Conservation (phyloP, 495 filamentous ascomycete genomes). For the Alectoria sarmentosa region DNA sequence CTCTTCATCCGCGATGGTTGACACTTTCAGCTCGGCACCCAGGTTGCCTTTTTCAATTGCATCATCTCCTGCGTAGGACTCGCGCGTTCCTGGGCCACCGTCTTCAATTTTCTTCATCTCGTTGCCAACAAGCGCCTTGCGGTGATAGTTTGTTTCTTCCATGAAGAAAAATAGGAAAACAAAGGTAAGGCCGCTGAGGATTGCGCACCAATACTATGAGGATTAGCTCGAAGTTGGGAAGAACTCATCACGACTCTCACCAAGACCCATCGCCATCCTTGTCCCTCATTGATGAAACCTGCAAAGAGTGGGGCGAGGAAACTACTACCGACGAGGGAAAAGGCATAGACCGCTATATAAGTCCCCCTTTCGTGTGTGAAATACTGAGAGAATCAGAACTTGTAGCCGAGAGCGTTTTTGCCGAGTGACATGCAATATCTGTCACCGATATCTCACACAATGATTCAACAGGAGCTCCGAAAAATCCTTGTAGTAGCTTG, state of each 20-base stretch:
- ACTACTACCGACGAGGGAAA: slow-evolving; percentile 55
- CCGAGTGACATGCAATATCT: slow-evolving; percentile 41
- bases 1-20: slow-evolving; percentile 14
- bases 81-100: neutral
- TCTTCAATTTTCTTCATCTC: neutral
- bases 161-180: slow-evolving; percentile 61
- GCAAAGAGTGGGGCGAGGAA: slow-evolving; percentile 59
- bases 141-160: slow-evolving; percentile 62
- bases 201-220: slow-evolving; percentile 50
- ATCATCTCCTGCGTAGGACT: neutral
- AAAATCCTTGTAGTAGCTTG: slow-evolving; percentile 55
- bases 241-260: slow-evolving; percentile 3
- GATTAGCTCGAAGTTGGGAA: neutral
- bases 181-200: slow-evolving; percentile 48
- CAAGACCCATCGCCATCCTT: slow-evolving; percentile 57
- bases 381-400: slow-evolving; percentile 32
- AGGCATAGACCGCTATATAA: slow-evolving; percentile 59
- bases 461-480: slow-evolving; percentile 58
- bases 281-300: slow-evolving; percentile 59
- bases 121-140: slow-evolving; percentile 17
- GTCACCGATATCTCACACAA: slow-evolving; percentile 55
- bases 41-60: neutral
- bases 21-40: neutral
- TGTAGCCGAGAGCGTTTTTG: neutral
- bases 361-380: slow-evolving; percentile 60